phyloP scores from a whole-genome alignment of 2,329 filamentous ascomycete species.

The Colletotrichum endophyticum region DNA sequence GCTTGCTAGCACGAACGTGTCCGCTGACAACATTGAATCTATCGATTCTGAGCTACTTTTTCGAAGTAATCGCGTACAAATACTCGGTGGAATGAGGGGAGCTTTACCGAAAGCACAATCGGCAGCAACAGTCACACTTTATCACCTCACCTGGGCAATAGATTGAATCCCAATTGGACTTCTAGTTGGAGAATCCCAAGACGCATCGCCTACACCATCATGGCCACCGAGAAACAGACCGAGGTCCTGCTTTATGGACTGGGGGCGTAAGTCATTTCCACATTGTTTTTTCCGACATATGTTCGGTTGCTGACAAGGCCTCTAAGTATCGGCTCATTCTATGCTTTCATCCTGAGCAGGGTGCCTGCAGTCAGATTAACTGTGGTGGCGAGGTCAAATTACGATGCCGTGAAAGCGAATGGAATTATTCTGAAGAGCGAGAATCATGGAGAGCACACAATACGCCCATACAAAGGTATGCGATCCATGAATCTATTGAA shows the following conservation, averaged over 20 bases:
- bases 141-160: background rate
- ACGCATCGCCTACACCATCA: background rate
- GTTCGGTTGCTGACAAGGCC: background rate
- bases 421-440: slow-evolving; percentile 60
- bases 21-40: background rate
- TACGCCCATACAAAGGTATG: slow-evolving; percentile 48
- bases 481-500: background rate
- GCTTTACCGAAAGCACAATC: background rate
- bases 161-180: background rate
- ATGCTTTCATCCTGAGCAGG: slow-evolving; percentile 57
- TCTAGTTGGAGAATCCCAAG: background rate
- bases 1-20: background rate
- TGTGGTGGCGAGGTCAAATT: slow-evolving; percentile 66
- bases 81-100: background rate
- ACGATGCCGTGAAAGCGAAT: slow-evolving; percentile 53
- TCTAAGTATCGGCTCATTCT: slow-evolving; percentile 60
- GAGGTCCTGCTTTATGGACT: slow-evolving; percentile 56
- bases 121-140: background rate
- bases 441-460: slow-evolving; percentile 59
- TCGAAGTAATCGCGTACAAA: background rate
- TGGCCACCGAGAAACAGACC: slow-evolving; percentile 23
- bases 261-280: slow-evolving; percentile 48
- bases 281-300: background rate
- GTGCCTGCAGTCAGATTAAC: slow-evolving; percentile 53
- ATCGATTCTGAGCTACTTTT: background rate